These are phyloP conservation scores for Glaciozyma antarctica DNA, from an alignment of 768 basidiomycete genomes.

Conservation along the genomic window DNA sequence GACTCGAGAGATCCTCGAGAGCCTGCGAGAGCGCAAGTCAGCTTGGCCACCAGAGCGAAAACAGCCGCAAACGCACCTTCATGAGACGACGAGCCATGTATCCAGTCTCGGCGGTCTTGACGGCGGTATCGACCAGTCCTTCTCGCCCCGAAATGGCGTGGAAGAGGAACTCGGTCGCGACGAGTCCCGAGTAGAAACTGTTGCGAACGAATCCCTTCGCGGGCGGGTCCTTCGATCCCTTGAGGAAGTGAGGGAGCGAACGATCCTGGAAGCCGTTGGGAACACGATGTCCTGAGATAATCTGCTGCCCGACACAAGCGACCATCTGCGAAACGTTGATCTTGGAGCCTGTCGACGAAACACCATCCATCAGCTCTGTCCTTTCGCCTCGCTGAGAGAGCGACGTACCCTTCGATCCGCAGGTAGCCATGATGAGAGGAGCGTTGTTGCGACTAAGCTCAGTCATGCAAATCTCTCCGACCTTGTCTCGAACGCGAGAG, in stretches of 20 bases:
- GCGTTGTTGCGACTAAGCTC: constrained; percentile 97
- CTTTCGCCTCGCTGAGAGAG: constrained; percentile 1
- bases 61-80: constrained; percentile 49
- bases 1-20: constrained; percentile 87
- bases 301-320: constrained; percentile 98
- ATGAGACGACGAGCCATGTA: constrained; percentile 99
- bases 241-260: constrained; percentile 95
- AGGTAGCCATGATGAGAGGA: constrained; percentile 96
- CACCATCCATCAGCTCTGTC: constrained; percentile 30
- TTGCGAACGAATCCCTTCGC: constrained; percentile 98
- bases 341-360: constrained; percentile 64
- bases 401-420: constrained; percentile 83
- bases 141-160: constrained; percentile 98
- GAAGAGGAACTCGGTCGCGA: constrained; percentile 92
- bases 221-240: constrained; percentile 89
- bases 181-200: constrained; percentile 85
- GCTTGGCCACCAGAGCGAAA: background rate
- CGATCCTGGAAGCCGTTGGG: constrained; percentile 98
- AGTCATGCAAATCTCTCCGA: constrained; percentile 95
- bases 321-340: constrained; percentile 99
- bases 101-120: constrained; percentile 98
- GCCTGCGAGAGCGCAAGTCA: constrained; percentile 43
- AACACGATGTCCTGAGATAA: constrained; percentile 94
- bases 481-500: constrained; percentile 89
- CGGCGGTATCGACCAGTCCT: constrained; percentile 96